These are phyloP conservation scores for Picochlorum sp. DNA, from an alignment of 139 green algal species.

Conservation along the genomic window DNA sequence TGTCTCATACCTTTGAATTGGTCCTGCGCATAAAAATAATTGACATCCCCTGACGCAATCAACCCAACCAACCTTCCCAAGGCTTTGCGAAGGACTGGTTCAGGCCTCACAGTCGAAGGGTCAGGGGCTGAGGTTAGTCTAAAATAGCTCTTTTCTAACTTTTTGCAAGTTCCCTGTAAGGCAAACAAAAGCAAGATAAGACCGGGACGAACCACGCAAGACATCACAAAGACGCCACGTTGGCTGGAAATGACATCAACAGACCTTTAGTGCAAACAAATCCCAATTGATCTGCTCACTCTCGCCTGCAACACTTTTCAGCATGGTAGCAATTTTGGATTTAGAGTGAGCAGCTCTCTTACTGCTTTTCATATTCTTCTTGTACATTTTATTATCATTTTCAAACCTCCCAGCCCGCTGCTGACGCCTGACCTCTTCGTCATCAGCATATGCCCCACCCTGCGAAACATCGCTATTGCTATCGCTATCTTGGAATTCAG, in stretches of 20 bases:
- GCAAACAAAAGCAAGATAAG: neutral
- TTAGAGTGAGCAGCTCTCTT: neutral
- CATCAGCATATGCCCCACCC: constrained; percentile 3
- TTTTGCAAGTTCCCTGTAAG: constrained; percentile 48
- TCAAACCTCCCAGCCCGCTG: constrained; percentile 9
- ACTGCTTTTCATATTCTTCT: constrained; percentile 1
- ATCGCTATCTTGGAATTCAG: constrained; percentile 2
- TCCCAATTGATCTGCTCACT: constrained; percentile 34
- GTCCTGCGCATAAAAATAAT: constrained; percentile 69
- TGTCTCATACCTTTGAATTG: constrained; percentile 90
- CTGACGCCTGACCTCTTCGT: constrained; percentile 2
- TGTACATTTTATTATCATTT: neutral
- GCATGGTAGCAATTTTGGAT: constrained; percentile 1
- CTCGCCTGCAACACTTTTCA: constrained; percentile 12
- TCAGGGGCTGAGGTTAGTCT: constrained; percentile 66
- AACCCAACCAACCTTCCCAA: constrained; percentile 48
- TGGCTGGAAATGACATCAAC: neutral
- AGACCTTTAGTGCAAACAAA: constrained; percentile 25
- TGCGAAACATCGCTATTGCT: constrained; percentile 10
- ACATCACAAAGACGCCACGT: no score
- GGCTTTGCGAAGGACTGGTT: constrained; percentile 48
- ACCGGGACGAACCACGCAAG: neutral
- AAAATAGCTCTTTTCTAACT: constrained; percentile 84
- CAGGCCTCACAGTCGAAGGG: constrained; percentile 56
- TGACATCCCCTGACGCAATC: constrained; percentile 25